phyloP scores from a whole-genome alignment of 1,284 basidiomycete species.

The Neolentinus lepideus region DNA sequence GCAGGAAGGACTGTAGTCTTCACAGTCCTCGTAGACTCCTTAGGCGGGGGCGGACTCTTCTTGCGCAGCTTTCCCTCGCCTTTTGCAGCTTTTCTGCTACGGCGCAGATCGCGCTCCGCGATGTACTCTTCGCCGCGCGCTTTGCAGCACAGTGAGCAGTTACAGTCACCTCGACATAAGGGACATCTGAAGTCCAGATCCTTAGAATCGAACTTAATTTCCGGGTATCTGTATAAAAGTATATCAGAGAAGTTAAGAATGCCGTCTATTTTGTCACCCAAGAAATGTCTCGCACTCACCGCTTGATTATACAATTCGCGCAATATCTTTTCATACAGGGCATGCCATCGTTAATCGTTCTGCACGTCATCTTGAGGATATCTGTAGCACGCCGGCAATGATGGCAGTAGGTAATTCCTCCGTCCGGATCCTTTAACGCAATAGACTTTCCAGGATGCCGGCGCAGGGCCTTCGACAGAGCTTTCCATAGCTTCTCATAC shows the following conservation, averaged over 20 bases:
- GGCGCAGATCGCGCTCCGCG: neutral
- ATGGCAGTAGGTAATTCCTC: neutral
- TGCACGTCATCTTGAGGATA: neutral
- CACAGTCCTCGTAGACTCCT: neutral
- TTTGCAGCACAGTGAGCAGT: neutral
- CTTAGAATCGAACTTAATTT: neutral
- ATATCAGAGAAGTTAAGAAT: neutral
- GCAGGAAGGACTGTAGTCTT: neutral
- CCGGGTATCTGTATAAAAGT: neutral
- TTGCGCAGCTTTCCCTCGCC: neutral
- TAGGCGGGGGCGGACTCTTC: neutral
- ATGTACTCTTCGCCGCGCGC: neutral
- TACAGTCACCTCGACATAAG: neutral
- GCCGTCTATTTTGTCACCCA: neutral
- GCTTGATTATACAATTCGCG: neutral
- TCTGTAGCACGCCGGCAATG: neutral
- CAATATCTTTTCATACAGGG: neutral
- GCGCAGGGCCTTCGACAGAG: neutral
- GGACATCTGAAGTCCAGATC: neutral
- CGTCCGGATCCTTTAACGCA: neutral
- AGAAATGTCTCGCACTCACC: neutral
- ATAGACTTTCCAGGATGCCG: neutral
- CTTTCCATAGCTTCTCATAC: neutral
- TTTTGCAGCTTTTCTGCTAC: neutral
- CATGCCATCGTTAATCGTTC: neutral